Evolutionary conservation across 805 yeast genomes (phyloP), one percentile per base, ranked within the genome.

Genomic region (Teunomyces tritomae): DNA sequence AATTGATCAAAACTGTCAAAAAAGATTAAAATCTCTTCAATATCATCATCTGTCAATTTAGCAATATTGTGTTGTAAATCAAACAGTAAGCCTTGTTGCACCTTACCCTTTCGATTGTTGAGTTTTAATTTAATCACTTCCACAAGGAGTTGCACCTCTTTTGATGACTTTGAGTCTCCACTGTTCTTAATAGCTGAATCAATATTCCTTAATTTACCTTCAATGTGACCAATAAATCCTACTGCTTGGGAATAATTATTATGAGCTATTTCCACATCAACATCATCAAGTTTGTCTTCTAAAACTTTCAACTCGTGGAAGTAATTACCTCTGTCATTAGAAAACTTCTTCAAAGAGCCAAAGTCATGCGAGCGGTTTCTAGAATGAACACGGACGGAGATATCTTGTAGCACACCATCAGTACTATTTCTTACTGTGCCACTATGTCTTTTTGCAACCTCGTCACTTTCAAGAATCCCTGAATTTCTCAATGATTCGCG

Each of bases 221-320:
- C 76, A 34, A 72, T 70, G 51, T 69, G 70, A 28, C 59, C 60
- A 36, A 73, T 63, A 26, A 69, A 57, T 6, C 74, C 76, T 14
- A 77, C 78, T 3, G 80, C 73, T 37, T 68, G 71, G 44, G 61
- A 65, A 55, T 76, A 84, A 47, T 77, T 74, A 45, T 79, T 77
- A 56, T 85, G 84, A 8, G 88, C 84, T 24, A 86, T 72, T 46
- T 74, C 74, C 10, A 84, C 80, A 59, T 87, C 94, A 36, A 85
- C 73, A 47, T 85, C 89, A 57, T 86, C 89, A 13, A 87, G 69
- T 28, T 72, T 64, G 45, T 83, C 85, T 56, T 85, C 90, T 10
- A 83, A 68, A 28, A 67, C 66, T 47, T 79, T 77, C 47, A 85
- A 67, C 14, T 68, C 77, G 46, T 74, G 71, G 51, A 80, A 68